Percentiles rank a stretch among this genome's conserved stretches.
phyloP scores from a whole-genome alignment of 148 eudicot genomes.

The Agrostemma githago region DNA sequence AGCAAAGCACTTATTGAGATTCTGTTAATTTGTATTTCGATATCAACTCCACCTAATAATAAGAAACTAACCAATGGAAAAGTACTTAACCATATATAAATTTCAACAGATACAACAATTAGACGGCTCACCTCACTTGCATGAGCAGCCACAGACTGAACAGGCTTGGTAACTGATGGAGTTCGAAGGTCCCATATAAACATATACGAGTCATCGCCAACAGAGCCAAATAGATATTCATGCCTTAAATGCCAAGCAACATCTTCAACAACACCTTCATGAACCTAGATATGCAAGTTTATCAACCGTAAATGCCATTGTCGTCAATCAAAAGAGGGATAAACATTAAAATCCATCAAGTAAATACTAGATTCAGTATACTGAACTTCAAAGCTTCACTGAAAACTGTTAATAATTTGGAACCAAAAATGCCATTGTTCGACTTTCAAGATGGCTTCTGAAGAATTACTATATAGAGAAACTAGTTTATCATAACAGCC shows the following conservation, averaged over 20 bases:
- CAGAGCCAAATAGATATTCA: conserved; percentile 80
- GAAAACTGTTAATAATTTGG: background rate
- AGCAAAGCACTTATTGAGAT: background rate
- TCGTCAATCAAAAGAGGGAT: background rate
- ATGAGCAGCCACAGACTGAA: conserved; percentile 82
- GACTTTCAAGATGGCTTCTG: background rate
- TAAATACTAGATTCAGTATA: background rate
- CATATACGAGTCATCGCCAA: conserved; percentile 66
- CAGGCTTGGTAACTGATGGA: conserved; percentile 68
- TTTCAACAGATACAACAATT: background rate
- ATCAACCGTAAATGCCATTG: background rate
- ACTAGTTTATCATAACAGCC: background rate
- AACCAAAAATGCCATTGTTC: background rate
- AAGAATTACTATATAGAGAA: background rate
- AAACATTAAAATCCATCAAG: background rate
- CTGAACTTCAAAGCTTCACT: background rate
- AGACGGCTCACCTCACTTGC: conserved; percentile 58
- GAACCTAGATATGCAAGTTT: conserved; percentile 43
- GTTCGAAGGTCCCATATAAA: conserved; percentile 79
- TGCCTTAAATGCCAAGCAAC: conserved; percentile 91
- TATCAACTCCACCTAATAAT: background rate
- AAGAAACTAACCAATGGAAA: background rate
- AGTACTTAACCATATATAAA: background rate
- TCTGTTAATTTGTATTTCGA: too few species aligned
- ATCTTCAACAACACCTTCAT: conserved; percentile 87